Conservation (phyloP, 768 basidiomycete species). For the Cystobasidium tubakii region DNA sequence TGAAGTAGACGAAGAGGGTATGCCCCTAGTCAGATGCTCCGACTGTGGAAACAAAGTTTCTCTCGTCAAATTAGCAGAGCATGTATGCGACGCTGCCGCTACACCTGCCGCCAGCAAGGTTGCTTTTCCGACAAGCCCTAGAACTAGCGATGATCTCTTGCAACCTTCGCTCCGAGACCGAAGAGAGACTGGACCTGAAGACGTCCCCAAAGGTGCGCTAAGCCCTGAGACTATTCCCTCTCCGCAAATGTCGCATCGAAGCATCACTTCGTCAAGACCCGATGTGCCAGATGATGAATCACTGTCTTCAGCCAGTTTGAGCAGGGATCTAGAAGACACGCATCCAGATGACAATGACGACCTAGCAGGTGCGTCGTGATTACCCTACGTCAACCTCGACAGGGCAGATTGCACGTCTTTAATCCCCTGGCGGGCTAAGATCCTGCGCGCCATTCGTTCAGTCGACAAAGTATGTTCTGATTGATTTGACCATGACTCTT, state of each 20-base stretch:
- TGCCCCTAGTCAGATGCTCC: conserved; percentile 38
- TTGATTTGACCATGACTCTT: background rate
- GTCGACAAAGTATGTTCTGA: background rate
- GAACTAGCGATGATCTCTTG: background rate
- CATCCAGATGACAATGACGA: background rate
- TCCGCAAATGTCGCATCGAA: conserved; percentile 18
- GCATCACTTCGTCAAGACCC: conserved; percentile 7
- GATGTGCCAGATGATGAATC: conserved; percentile 24
- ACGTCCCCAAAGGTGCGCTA: conserved; percentile 15
- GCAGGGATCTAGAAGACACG: background rate
- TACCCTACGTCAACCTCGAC: too few relatives aligned
- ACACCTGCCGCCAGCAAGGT: conserved; percentile 11
- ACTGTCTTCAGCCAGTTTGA: background rate
- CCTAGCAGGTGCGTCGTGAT: background rate
- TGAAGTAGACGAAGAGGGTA: conserved; percentile 33
- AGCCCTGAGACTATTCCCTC: conserved; percentile 16
- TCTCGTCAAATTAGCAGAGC: conserved; percentile 28
- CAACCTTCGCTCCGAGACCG: background rate
- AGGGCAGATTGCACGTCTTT: too few relatives aligned
- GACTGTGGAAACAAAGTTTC: conserved; percentile 34
- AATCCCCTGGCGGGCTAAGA: too few relatives aligned
- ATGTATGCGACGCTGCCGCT: conserved; percentile 25
- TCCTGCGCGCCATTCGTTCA: too few relatives aligned
- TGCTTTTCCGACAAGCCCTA: background rate
- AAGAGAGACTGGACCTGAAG: conserved; percentile 16